Conservation (phyloP, 2,329 filamentous ascomycete species). For the Talaromyces sp. region DNA sequence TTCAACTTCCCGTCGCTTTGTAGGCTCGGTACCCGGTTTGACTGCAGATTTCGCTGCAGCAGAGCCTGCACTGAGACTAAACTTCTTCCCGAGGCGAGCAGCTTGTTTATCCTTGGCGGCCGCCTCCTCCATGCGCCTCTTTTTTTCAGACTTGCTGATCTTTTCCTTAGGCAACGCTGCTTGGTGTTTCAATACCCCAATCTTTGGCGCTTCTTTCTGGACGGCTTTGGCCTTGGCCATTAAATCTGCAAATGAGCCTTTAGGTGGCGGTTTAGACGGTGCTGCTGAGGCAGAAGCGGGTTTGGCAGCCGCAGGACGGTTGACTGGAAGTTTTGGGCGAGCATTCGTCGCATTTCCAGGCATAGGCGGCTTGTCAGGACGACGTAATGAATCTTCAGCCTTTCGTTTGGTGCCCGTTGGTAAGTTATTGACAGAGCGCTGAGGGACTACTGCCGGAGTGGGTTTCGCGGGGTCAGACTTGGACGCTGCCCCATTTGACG, state of each 20-base stretch:
- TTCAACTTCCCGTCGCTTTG: constrained; percentile 27
- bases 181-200: constrained; percentile 54
- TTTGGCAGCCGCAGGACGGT: constrained; percentile 11
- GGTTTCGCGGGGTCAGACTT: constrained; percentile 16
- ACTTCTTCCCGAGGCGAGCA: constrained; percentile 23
- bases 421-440: constrained; percentile 1
- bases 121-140: constrained; percentile 35
- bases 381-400: constrained; percentile 34
- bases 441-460: constrained; percentile 14
- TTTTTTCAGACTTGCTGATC: constrained; percentile 50
- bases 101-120: constrained; percentile 35
- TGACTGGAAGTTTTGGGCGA: constrained; percentile 15
- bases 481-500: constrained; percentile 14
- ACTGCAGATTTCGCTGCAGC: constrained; percentile 7
- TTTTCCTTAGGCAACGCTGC: constrained; percentile 46
- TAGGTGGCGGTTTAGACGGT: constrained; percentile 44
- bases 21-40: constrained; percentile 14
- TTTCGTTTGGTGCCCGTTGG: constrained; percentile 34
- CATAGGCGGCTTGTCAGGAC: constrained; percentile 20
- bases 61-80: constrained; percentile 16
- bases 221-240: constrained; percentile 54
- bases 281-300: constrained; percentile 14
- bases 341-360: constrained; percentile 17
- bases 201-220: constrained; percentile 39
- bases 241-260: constrained; percentile 55